Percentiles rank a stretch among this genome's conserved stretches.
phyloP scores from a whole-genome alignment of 73 alveolate genomes.

The Stentor coeruleus region DNA sequence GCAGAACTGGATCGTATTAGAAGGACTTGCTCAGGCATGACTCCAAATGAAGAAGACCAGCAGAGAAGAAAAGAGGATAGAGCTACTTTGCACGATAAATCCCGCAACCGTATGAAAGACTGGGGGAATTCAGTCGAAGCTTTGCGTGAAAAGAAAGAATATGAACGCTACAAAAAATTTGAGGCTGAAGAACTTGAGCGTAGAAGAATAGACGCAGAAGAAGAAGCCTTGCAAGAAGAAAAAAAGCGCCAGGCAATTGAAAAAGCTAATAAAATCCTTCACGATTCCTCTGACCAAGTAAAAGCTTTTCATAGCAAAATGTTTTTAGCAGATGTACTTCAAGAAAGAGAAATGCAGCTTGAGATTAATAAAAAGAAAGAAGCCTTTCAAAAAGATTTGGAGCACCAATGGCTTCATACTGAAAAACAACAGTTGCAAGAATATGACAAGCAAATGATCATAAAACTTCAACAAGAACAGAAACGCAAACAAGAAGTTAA shows the following conservation, averaged over 20 bases:
- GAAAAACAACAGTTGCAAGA: conserved; percentile 65
- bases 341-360: conserved; percentile 67
- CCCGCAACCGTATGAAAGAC: conserved; percentile 49
- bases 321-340: conserved; percentile 67
- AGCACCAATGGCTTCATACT: conserved; percentile 59
- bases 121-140: conserved; percentile 73
- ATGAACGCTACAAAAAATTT: conserved; percentile 58
- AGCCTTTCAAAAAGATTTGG: conserved; percentile 50
- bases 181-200: conserved; percentile 72
- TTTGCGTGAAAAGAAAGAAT: conserved; percentile 62
- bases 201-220: conserved; percentile 71
- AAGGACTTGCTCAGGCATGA: conserved; percentile 12
- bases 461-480: conserved; percentile 51
- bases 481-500: conserved; percentile 57
- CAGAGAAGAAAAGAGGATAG: conserved; percentile 27
- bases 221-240: conserved; percentile 63
- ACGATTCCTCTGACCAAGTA: conserved; percentile 74
- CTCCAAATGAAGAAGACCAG: conserved; percentile 14
- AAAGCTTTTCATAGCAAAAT: conserved; percentile 77
- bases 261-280: conserved; percentile 67
- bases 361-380: conserved; percentile 56
- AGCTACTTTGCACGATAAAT: conserved; percentile 48
- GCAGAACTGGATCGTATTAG: conserved; percentile 15
- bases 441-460: conserved; percentile 56
- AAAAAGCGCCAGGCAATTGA: conserved; percentile 62